phyloP scores from a whole-genome alignment of 192 early-diverging fungal genomes.

The Coemansia sp. region DNA sequence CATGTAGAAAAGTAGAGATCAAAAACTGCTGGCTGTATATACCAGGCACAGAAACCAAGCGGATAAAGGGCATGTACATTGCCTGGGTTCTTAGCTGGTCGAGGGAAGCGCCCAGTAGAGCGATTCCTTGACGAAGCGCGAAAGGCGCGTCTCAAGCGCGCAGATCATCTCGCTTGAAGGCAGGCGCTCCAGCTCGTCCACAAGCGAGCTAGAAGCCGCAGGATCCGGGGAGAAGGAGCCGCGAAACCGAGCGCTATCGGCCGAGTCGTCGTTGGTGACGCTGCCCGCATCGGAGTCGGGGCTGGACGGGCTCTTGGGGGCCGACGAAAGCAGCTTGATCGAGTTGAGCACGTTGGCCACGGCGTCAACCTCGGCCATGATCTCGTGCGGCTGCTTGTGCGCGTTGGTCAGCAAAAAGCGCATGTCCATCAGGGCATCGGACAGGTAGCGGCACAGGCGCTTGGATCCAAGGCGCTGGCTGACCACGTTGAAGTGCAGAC shows the following conservation, averaged over 20 bases:
- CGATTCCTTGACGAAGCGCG: conserved; percentile 53
- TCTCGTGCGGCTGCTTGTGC: conserved; percentile 53
- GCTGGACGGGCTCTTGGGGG: conserved; percentile 23
- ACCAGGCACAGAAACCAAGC: too few species aligned
- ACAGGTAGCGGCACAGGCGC: conserved; percentile 58
- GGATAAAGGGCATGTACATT: too few species aligned
- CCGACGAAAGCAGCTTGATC: conserved; percentile 44
- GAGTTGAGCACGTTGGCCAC: conserved; percentile 47
- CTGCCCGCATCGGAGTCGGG: conserved; percentile 1
- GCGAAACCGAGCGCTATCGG: conserved; percentile 23
- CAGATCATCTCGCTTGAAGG: conserved; percentile 50
- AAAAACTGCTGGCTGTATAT: too few species aligned
- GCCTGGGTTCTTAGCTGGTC: conserved; percentile 24
- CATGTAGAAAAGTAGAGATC: neutral
- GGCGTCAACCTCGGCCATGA: conserved; percentile 50
- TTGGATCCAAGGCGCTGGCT: conserved; percentile 50
- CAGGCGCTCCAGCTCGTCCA: conserved; percentile 46
- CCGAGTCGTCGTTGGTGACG: neutral
- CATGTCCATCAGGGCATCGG: conserved; percentile 72
- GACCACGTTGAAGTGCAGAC: conserved; percentile 53
- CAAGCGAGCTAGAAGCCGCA: conserved; percentile 24
- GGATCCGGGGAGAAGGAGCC: conserved; percentile 12
- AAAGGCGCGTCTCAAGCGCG: conserved; percentile 47
- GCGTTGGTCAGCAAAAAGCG: conserved; percentile 50
- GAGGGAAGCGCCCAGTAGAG: conserved; percentile 52